Conservation (phyloP, 345 rosid genomes). For the Mercurialis annua region DNA sequence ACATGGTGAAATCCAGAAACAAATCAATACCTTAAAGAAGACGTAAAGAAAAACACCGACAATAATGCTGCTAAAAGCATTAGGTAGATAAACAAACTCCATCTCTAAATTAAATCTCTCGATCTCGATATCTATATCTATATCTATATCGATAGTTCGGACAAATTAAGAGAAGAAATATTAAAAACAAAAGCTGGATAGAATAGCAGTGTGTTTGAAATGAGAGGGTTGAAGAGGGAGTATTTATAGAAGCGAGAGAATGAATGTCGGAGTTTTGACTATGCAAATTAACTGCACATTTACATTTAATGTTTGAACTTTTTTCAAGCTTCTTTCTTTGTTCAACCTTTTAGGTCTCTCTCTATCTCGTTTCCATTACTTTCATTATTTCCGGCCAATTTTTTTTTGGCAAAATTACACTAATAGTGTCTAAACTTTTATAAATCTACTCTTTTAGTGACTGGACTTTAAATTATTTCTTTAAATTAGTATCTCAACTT, state of each 20-base stretch:
- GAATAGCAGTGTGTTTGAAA: background rate
- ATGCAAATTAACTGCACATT: background rate
- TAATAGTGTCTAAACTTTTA: background rate
- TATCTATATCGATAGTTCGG: too few species aligned
- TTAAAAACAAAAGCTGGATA: too few species aligned
- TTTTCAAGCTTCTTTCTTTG: background rate
- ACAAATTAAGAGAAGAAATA: background rate
- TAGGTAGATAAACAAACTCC: constrained; percentile 22
- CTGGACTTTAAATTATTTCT: too few species aligned
- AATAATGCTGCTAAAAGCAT: constrained; percentile 8
- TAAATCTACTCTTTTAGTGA: too few species aligned
- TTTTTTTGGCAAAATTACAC: background rate
- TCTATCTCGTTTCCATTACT: background rate
- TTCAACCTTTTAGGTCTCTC: background rate
- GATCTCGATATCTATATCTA: constrained; percentile 3
- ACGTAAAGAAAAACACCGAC: constrained; percentile 26
- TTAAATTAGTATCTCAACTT: too few species aligned
- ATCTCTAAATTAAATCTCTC: constrained; percentile 8
- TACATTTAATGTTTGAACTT: constrained; percentile 13
- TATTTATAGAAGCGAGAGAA: constrained; percentile 36
- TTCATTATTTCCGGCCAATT: background rate
- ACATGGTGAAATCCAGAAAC: constrained; percentile 62
- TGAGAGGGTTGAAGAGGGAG: constrained; percentile 3
- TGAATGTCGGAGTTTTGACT: constrained; percentile 29
- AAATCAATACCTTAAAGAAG: constrained; percentile 39